Conservation (phyloP, 2,329 filamentous ascomycete genomes). For the Purpureocillium lavendulum region DNA sequence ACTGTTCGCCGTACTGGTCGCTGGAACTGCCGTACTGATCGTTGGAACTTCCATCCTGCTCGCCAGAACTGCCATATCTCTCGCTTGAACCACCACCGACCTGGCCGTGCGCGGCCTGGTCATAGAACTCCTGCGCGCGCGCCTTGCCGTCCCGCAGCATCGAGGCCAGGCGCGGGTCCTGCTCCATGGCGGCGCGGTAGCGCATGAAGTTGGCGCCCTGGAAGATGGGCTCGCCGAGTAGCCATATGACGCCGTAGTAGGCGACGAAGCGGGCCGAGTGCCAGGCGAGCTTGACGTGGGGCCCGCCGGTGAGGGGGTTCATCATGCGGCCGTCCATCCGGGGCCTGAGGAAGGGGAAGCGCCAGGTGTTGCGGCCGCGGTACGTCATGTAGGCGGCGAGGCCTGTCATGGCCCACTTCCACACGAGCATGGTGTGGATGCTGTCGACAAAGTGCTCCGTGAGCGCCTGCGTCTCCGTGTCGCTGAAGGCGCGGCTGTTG, state of each 20-base stretch:
- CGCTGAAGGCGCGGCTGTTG: slow-evolving; percentile 21
- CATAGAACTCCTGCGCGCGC: slow-evolving; percentile 7
- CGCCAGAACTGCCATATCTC: too few species aligned
- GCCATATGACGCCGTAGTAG: slow-evolving; percentile 19
- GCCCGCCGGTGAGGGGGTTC: slow-evolving; percentile 20
- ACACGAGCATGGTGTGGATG: slow-evolving; percentile 21
- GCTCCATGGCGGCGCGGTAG: slow-evolving; percentile 12
- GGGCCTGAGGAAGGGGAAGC: slow-evolving; percentile 32
- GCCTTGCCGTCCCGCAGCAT: slow-evolving; percentile 12
- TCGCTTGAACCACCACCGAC: too few species aligned
- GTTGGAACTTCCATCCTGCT: background rate
- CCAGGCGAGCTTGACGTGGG: slow-evolving; percentile 21
- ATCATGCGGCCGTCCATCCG: slow-evolving; percentile 15
- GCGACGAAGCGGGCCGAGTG: slow-evolving; percentile 23
- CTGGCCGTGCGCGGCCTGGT: slow-evolving; percentile 7
- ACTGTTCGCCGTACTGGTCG: slow-evolving; percentile 8
- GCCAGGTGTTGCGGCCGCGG: slow-evolving; percentile 21
- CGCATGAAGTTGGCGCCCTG: slow-evolving; percentile 18
- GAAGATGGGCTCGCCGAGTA: slow-evolving; percentile 19
- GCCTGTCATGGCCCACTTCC: slow-evolving; percentile 16
- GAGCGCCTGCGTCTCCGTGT: slow-evolving; percentile 26
- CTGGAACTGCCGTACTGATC: background rate
- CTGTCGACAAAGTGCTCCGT: slow-evolving; percentile 22
- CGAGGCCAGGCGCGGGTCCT: slow-evolving; percentile 20
- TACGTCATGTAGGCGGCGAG: slow-evolving; percentile 17